phyloP scores from a whole-genome alignment of 441 rosid species.

The Adansonia madagascariensis region DNA sequence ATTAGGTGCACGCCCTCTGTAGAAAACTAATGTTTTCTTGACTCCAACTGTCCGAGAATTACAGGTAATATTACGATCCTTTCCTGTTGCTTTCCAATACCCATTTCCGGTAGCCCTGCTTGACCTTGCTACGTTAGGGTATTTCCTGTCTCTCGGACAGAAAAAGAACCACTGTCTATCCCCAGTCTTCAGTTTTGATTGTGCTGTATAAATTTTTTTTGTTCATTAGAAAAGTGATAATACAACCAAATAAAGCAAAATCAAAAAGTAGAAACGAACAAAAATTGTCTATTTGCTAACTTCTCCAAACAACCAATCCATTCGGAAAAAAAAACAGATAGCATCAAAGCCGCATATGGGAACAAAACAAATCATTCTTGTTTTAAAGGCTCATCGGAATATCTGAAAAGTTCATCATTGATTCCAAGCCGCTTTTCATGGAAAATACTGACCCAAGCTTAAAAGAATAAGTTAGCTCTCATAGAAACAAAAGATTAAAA shows the following conservation, averaged over 20 bases:
- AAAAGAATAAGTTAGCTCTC: too few relatives aligned
- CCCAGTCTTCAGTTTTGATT: slow-evolving; percentile 71
- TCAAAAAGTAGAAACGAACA: not conserved
- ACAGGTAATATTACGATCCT: slow-evolving; percentile 60
- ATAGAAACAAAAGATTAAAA: too few relatives aligned
- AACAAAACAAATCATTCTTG: not conserved
- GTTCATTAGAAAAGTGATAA: slow-evolving; percentile 29
- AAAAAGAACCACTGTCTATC: slow-evolving; percentile 91
- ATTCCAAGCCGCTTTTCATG: not conserved
- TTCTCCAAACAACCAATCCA: not conserved
- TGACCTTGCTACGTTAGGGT: slow-evolving; percentile 86
- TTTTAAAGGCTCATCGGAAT: not conserved
- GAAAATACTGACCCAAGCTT: not conserved
- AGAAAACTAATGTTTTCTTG: slow-evolving; percentile 86
- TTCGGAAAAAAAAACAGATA: too few relatives aligned
- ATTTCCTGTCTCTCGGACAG: slow-evolving; percentile 76
- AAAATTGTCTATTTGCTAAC: not conserved
- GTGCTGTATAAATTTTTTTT: slow-evolving; percentile 41
- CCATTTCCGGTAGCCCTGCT: slow-evolving; percentile 78
- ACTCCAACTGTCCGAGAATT: slow-evolving; percentile 68
- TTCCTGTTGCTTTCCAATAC: slow-evolving; percentile 93
- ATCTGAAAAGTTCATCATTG: not conserved
- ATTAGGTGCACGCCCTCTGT: slow-evolving; percentile 77
- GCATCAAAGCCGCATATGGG: not conserved
- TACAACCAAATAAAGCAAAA: slow-evolving; percentile 9